phyloP scores from a whole-genome alignment of 75 land plant species.

The Pinus tabuliformis region DNA sequence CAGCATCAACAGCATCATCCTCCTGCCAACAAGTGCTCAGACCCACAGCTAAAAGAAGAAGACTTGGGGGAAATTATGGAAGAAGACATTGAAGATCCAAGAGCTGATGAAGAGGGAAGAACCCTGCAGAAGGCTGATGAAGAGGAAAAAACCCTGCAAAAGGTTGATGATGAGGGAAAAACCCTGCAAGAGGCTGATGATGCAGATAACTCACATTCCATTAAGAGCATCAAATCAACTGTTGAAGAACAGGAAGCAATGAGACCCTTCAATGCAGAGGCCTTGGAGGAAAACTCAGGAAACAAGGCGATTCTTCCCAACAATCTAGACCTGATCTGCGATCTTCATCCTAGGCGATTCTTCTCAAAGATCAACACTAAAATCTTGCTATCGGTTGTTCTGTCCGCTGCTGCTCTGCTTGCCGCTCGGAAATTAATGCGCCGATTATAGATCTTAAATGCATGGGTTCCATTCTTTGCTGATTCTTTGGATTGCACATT shows the following conservation, averaged over 20 bases:
- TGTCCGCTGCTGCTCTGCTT: neutral
- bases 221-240: neutral
- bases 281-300: neutral
- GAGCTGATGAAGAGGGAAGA: neutral
- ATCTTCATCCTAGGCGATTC: neutral
- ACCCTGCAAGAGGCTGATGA: neutral
- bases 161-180: neutral
- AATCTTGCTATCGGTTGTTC: neutral
- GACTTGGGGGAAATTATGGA: neutral
- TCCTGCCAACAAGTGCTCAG: neutral
- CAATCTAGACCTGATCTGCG: neutral
- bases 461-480: no score
- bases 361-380: neutral
- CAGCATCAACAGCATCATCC: neutral
- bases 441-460: neutral
- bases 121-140: neutral
- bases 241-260: neutral
- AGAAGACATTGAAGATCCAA: neutral
- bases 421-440: neutral
- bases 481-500: no score
- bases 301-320: neutral
- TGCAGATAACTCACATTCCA: neutral
- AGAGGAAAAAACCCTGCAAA: neutral
- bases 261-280: neutral
- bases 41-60: neutral